Conservation (phyloP, 768 basidiomycete genomes). For the Termitomyces heimii region DNA sequence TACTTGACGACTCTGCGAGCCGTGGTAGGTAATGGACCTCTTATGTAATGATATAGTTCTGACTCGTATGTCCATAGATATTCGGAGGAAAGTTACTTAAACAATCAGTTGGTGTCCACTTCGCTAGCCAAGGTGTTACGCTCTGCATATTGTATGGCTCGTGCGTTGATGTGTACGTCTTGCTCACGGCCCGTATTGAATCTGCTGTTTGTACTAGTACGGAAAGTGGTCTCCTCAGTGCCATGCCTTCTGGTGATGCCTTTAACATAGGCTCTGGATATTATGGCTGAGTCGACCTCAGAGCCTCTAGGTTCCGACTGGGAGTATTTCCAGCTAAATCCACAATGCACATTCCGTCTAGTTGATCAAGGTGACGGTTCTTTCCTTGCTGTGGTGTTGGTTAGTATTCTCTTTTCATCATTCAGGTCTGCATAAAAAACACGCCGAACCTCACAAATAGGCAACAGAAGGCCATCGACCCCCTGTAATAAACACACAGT, state of each 20-base stretch:
- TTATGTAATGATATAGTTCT: not conserved
- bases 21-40: not conserved
- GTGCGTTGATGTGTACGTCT: not conserved
- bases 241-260: not conserved
- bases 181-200: too few relatives aligned
- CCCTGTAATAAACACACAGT: not conserved
- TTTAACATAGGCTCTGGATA: not conserved
- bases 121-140: not conserved
- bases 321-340: slow-evolving; percentile 4
- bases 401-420: not conserved
- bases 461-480: not conserved
- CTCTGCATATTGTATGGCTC: not conserved
- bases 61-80: not conserved
- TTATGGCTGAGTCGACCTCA: not conserved
- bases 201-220: not conserved
- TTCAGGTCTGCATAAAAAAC: too few relatives aligned
- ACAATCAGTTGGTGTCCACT: not conserved
- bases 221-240: not conserved
- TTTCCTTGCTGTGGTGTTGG: not conserved
- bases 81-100: not conserved
- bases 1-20: not conserved
- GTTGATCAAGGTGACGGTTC: not conserved
- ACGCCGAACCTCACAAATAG: not conserved
- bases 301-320: not conserved
- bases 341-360: not conserved